Evolutionary conservation across 2,329 filamentous ascomycete genomes (phyloP), one percentile per base, ranked within the genome.

Genomic region (Helicocarpus griseus): DNA sequence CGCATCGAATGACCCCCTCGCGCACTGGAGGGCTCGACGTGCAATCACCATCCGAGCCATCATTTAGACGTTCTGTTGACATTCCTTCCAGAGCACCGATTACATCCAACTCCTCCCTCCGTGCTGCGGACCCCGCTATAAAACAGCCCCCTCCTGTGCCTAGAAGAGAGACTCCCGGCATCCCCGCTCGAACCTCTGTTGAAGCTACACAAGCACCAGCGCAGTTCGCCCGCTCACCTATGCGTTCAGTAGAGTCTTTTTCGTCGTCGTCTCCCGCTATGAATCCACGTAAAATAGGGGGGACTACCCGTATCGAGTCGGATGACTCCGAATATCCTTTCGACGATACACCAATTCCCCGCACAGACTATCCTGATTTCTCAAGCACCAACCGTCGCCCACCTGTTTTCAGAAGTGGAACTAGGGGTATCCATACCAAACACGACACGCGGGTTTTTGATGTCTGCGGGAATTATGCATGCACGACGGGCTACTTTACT

Each of bases 361-460:
- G 73, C 19, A 79, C 77, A 7, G 80, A 87, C 47, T 96, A 87
- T 64, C 93, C 93, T 0, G 90, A 98, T 68, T 76, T 86, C 1
- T 87, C 89, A 1, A 83, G 85, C 57, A 81, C 88, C 2, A 98
- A 96, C 63, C 82, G 93, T 47, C 80, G 89, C 46, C 86, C 88
- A 14, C 93, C 93, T 0, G 79, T 78, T 48, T 82, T 87, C 59
- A 85, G 83, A 59, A 77, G 82, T 39, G 85, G 86, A 0, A 78
- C 80, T n/a, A 78, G 77, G 48, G 86, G 91, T 56, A 90, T 98
- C 52, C 71, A 78, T 28, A 90, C 87, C 2, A 89, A 88, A 60
- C 93, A 95, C 59, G 93, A 97, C 56, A 87, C 88, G 4, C 83
- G 89, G 39, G 75, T 89, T 28, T 83, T 96, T 63, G 90, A 93